Evolutionary conservation across 2,329 filamentous ascomycete species (phyloP).

Genomic region (Trichoderma gracile): DNA sequence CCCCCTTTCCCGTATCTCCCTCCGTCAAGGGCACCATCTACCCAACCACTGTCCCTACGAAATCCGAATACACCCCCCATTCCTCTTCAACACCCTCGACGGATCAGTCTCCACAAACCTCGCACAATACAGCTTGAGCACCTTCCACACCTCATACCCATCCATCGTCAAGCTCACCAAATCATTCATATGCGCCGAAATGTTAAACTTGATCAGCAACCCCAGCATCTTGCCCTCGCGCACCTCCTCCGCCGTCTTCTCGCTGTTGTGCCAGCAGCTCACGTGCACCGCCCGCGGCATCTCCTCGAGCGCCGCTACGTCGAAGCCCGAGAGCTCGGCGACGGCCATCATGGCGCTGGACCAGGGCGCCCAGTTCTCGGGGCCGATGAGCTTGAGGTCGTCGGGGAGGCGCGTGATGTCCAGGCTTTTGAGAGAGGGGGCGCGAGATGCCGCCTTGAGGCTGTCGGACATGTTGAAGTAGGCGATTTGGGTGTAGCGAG

Average conservation of each 20-base stretch:
- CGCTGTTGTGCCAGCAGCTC: slow-evolving; percentile 2
- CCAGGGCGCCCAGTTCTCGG: slow-evolving; percentile 24
- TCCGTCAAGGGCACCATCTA: not conserved
- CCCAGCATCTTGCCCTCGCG: slow-evolving; percentile 23
- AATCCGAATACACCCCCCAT: slow-evolving; percentile 12
- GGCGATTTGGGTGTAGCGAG: slow-evolving; percentile 17
- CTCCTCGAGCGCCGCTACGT: slow-evolving; percentile 11
- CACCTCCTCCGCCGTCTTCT: slow-evolving; percentile 10
- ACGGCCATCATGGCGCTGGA: slow-evolving; percentile 23
- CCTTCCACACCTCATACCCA: slow-evolving; percentile 22
- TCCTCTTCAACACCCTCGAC: slow-evolving; percentile 15
- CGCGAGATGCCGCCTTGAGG: not conserved
- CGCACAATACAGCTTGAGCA: slow-evolving; percentile 22
- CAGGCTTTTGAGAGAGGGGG: slow-evolving; percentile 7
- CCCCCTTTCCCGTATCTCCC: not conserved
- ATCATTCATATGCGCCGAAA: slow-evolving; percentile 22
- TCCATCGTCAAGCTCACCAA: slow-evolving; percentile 23
- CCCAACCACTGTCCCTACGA: not conserved
- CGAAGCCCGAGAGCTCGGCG: slow-evolving; percentile 25
- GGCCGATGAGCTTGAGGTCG: slow-evolving; percentile 22
- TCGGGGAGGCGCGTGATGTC: slow-evolving; percentile 18
- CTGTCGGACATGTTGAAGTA: slow-evolving; percentile 26
- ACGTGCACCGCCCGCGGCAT: slow-evolving; percentile 11
- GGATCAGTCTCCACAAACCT: slow-evolving; percentile 22
- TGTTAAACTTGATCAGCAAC: slow-evolving; percentile 23